Evolutionary conservation across 1,284 basidiomycete genomes (phyloP).

Genomic region (Cutaneotrichosporon daszewskae): DNA sequence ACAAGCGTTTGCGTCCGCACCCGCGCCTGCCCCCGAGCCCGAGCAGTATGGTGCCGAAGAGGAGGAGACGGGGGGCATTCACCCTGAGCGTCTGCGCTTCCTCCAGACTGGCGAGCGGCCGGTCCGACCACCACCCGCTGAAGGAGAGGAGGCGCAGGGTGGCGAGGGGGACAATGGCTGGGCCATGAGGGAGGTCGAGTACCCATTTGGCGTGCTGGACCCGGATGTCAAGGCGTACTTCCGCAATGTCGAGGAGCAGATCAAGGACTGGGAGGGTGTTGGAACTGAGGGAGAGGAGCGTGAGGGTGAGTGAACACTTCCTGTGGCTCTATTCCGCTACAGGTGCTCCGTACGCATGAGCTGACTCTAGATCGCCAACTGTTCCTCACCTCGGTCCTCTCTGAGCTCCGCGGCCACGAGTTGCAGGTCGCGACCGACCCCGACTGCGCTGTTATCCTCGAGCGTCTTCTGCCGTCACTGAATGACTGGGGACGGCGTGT

Average conservation of each 20-base stretch:
- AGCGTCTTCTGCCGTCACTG: slow-evolving; percentile 83
- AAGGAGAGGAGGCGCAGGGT: slow-evolving; percentile 10
- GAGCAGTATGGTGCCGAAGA: slow-evolving; percentile 12
- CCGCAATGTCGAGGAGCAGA: slow-evolving; percentile 73
- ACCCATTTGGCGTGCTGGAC: slow-evolving; percentile 81
- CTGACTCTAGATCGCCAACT: slow-evolving; percentile 61
- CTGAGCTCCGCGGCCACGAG: slow-evolving; percentile 79
- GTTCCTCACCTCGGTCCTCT: slow-evolving; percentile 76
- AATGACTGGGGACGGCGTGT: slow-evolving; percentile 87
- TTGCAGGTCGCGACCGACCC: slow-evolving; percentile 83
- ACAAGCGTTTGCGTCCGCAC: background rate
- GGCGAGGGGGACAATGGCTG: slow-evolving; percentile 14
- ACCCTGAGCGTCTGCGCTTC: slow-evolving; percentile 37
- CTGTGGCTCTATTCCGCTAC: background rate
- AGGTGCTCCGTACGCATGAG: background rate
- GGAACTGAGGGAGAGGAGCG: slow-evolving; percentile 52
- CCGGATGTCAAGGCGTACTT: slow-evolving; percentile 87
- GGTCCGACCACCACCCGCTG: background rate
- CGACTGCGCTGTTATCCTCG: slow-evolving; percentile 79
- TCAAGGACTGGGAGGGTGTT: slow-evolving; percentile 72
- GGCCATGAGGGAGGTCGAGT: slow-evolving; percentile 54
- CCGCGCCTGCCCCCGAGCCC: slow-evolving; percentile 1
- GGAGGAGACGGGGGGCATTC: slow-evolving; percentile 23
- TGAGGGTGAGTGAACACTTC: slow-evolving; percentile 57
- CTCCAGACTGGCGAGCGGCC: slow-evolving; percentile 25